A percentile compares a stretch with the other conserved stretches of the same genome.
Conservation (phyloP, 352 stramenopile genomes). For the Phytophthora boehmeriae region DNA sequence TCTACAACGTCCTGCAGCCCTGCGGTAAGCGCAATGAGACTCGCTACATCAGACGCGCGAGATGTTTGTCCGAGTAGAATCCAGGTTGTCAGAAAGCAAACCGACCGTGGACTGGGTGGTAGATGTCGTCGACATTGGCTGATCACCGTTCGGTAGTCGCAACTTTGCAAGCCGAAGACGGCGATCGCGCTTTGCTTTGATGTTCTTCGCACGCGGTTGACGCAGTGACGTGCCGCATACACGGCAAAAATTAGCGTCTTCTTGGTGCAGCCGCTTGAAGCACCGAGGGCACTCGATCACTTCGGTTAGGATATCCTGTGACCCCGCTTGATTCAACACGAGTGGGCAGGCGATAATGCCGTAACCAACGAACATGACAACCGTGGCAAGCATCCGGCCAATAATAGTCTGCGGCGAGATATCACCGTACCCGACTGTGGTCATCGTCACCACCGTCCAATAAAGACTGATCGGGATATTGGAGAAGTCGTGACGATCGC, state of each 20-base stretch:
- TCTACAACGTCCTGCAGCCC: conserved; percentile 1
- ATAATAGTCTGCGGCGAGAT: conserved; percentile 83
- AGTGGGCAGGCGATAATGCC: conserved; percentile 86
- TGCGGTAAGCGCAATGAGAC: conserved; percentile 5
- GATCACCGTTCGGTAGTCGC: conserved; percentile 37
- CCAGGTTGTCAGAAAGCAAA: conserved; percentile 41
- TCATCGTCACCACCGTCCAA: conserved; percentile 90
- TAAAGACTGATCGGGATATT: conserved; percentile 90
- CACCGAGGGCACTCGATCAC: conserved; percentile 76
- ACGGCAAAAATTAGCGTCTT: conserved; percentile 83
- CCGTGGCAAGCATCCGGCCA: conserved; percentile 76
- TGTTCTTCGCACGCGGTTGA: conserved; percentile 54
- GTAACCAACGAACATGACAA: conserved; percentile 90
- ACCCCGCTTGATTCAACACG: conserved; percentile 67
- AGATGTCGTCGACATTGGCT: conserved; percentile 59
- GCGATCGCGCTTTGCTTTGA: conserved; percentile 64
- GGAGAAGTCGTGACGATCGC: conserved; percentile 77
- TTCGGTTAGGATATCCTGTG: conserved; percentile 59
- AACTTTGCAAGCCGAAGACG: conserved; percentile 65
- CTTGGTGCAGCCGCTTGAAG: conserved; percentile 77
- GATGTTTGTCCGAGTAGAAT: conserved; percentile 20
- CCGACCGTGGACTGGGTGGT: conserved; percentile 61
- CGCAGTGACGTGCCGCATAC: conserved; percentile 70
- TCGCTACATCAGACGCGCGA: conserved; percentile 14
- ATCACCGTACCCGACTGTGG: conserved; percentile 87